These are phyloP conservation scores for Lachancea quebecensis DNA, from an alignment of 805 yeast genomes.

Conservation along the genomic window DNA sequence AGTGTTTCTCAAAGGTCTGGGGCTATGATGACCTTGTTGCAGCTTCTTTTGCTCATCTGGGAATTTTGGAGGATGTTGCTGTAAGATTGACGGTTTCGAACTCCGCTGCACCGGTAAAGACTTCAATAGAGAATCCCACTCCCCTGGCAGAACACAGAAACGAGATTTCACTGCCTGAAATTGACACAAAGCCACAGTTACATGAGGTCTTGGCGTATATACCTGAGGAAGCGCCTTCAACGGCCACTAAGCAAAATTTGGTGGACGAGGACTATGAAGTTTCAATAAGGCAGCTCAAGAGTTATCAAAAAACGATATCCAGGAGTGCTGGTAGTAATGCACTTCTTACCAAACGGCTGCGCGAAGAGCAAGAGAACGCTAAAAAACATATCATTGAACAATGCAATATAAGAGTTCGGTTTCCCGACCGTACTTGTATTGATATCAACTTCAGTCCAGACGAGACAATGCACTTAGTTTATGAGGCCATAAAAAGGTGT, in stretches of 20 bases:
- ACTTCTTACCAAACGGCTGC: conserved; percentile 37
- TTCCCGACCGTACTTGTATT: conserved; percentile 50
- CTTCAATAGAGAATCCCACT: not conserved
- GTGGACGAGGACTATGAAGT: conserved; percentile 39
- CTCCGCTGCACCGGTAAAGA: not conserved
- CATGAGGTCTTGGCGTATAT: conserved; percentile 20
- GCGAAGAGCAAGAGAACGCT: conserved; percentile 31
- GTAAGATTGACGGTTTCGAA: conserved; percentile 1
- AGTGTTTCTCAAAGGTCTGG: conserved; percentile 19
- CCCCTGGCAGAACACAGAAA: no score
- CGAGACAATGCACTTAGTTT: conserved; percentile 34
- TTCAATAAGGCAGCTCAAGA: conserved; percentile 45
- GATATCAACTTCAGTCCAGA: conserved; percentile 43
- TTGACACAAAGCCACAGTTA: conserved; percentile 3
- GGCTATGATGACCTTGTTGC: conserved; percentile 4
- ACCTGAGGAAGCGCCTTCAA: conserved; percentile 15
- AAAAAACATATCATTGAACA: conserved; percentile 22
- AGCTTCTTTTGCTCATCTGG: conserved; percentile 6
- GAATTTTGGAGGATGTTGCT: conserved; percentile 5
- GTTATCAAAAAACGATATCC: conserved; percentile 45
- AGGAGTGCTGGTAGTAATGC: conserved; percentile 37
- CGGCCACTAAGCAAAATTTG: conserved; percentile 3
- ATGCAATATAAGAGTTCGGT: conserved; percentile 44
- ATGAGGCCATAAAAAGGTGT: conserved; percentile 25
- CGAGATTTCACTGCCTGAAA: not conserved